Percentiles rank a stretch among this genome's conserved stretches.
phyloP scores from a whole-genome alignment of 148 eudicot genomes.

The Rheum nobile region DNA sequence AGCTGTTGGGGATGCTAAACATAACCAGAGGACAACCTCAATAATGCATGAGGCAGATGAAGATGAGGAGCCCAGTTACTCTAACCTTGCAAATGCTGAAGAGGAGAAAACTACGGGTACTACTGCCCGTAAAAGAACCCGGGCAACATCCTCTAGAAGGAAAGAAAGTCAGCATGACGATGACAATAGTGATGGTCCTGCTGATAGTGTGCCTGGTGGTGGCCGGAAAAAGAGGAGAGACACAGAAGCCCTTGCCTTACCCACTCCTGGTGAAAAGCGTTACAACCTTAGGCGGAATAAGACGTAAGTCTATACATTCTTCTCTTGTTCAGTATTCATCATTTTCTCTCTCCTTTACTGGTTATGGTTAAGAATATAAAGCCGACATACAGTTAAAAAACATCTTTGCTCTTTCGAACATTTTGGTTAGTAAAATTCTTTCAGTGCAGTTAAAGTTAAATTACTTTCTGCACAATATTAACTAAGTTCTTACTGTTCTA shows the following conservation, averaged over 20 bases:
- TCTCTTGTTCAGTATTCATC: background rate
- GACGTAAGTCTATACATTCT: conserved; percentile 37
- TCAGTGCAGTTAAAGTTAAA: background rate
- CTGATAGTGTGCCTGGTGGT: conserved; percentile 57
- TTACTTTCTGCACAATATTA: background rate
- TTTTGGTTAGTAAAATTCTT: too few species aligned
- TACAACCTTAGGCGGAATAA: conserved; percentile 76
- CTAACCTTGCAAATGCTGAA: conserved; percentile 17
- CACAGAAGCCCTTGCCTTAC: conserved; percentile 28
- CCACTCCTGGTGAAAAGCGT: conserved; percentile 57
- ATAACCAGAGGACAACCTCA: conserved; percentile 28
- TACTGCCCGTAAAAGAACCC: conserved; percentile 43
- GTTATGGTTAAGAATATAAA: too few species aligned
- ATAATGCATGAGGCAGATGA: conserved; percentile 11
- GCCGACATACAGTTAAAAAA: too few species aligned
- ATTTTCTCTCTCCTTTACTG: background rate
- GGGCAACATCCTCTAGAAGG: conserved; percentile 32
- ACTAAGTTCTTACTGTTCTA: background rate
- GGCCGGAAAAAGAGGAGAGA: conserved; percentile 68
- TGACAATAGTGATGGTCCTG: conserved; percentile 43
- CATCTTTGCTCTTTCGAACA: too few species aligned
- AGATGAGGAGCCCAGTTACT: conserved; percentile 20
- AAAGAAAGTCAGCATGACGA: conserved; percentile 44
- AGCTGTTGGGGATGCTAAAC: conserved; percentile 55
- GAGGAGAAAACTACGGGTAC: conserved; percentile 23